phyloP scores from a whole-genome alignment of 2,329 filamentous ascomycete genomes.

The Alternaria brassicicola region DNA sequence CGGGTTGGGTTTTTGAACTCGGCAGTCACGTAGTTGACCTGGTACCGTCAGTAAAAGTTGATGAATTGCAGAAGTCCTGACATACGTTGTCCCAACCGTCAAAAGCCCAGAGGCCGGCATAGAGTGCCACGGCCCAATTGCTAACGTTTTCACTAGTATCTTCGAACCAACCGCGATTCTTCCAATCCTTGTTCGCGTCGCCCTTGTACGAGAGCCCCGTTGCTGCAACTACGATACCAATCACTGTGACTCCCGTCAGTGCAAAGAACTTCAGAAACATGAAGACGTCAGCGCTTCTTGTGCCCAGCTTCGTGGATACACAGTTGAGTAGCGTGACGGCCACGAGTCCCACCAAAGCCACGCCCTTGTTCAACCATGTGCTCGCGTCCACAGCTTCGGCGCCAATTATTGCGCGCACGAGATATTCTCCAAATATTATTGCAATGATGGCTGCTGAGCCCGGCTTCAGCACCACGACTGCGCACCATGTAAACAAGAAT shows the following conservation, averaged over 20 bases:
- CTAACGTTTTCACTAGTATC: slow-evolving; percentile 80
- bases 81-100: slow-evolving; percentile 98
- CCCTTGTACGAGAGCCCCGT: slow-evolving; percentile 83
- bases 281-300: slow-evolving; percentile 85
- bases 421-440: slow-evolving; percentile 97
- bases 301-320: slow-evolving; percentile 86
- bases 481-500: slow-evolving; percentile 96
- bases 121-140: slow-evolving; percentile 90
- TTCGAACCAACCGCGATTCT: slow-evolving; percentile 84
- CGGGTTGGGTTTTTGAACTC: slow-evolving; percentile 92
- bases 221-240: slow-evolving; percentile 84
- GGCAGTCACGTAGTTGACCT: slow-evolving; percentile 97
- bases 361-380: slow-evolving; percentile 87
- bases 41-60: slow-evolving; percentile 23
- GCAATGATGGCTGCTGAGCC: slow-evolving; percentile 92
- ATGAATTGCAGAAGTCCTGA: not conserved
- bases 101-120: slow-evolving; percentile 96
- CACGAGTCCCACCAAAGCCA: slow-evolving; percentile 77
- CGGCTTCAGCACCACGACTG: slow-evolving; percentile 91
- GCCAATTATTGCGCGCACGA: slow-evolving; percentile 85
- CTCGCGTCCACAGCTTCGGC: slow-evolving; percentile 82
- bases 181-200: slow-evolving; percentile 82
- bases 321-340: slow-evolving; percentile 86
- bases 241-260: slow-evolving; percentile 82
- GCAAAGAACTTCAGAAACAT: slow-evolving; percentile 98